Base-by-base conservation (phyloP, 2,329 filamentous ascomycete genomes). In the Neopestalotiopsis clavispora region DNA sequence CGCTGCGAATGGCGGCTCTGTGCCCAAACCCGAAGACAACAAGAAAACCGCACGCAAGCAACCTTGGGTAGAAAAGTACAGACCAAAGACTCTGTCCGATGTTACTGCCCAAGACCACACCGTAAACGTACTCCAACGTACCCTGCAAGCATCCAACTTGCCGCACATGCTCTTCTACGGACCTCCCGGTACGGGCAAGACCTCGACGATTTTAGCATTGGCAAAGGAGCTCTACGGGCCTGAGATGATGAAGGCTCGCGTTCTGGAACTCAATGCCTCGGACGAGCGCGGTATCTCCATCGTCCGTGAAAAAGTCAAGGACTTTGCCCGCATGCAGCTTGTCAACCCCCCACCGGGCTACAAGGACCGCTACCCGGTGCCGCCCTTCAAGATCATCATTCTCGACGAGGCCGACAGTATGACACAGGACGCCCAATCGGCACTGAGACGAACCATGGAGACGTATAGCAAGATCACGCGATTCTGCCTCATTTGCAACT, bases 101-200 rank as follows among this genome's bases (percentile, higher is more conserved):
- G 95, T 99, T 72, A 94, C 96, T 23, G 95, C 95, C 13, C 96
- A 99, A 88, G 96, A 99, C 76, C 96, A 99, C 82, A 98, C 96
- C 7, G 93, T 97, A 68, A 94, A 93, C 67, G 92, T 98, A 74
- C 91, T 99, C 57, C 93, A 95, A 79, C 89, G 96, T 75, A 98
- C 94, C 34, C 86, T 99, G 28, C 95, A 98, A 86, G 94, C 95
- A 75, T 94, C 95, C 71, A 99, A 99, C 78, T 92, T 94, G 52
- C 96, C 96, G 3, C 97, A 99, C 82, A 98, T 99, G 94, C 93
- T 99, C 76, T 98, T 98, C 86, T 99, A 99, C 79, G 96, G 96
- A 4, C 96, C 97, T 0, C 97, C 96, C 0, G 96, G 96, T 57
- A 99, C 96, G 0, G 96, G 96, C 74, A 99, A 99, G 84, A 99